phyloP scores from a whole-genome alignment of 768 basidiomycete genomes.

The Mycena vitilis region DNA sequence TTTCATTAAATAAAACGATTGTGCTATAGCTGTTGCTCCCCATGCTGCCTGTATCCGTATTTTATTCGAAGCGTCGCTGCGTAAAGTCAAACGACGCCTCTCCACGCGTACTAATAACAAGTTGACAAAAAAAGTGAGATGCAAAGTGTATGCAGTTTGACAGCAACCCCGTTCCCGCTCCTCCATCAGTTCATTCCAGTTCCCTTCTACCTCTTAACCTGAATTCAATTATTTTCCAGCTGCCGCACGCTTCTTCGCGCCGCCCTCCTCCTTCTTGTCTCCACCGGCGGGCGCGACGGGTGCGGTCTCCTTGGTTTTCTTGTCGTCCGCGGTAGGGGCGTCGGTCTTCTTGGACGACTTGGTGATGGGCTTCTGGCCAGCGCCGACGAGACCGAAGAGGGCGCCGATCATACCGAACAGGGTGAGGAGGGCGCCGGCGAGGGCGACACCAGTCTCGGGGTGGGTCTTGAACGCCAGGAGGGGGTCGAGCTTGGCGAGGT shows the following conservation, averaged over 20 bases:
- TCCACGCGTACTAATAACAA: slow-evolving; percentile 33
- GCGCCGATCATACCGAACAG: slow-evolving; percentile 88
- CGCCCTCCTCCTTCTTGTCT: slow-evolving; percentile 76
- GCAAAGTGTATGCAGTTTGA: slow-evolving; percentile 25
- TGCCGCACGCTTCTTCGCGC: slow-evolving; percentile 74
- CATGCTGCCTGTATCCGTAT: slow-evolving; percentile 34
- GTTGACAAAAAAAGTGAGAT: slow-evolving; percentile 35
- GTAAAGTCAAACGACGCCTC: slow-evolving; percentile 17
- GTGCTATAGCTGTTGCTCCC: background rate
- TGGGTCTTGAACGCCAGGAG: slow-evolving; percentile 86
- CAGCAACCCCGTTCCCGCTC: slow-evolving; percentile 27
- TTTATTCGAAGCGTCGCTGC: slow-evolving; percentile 29
- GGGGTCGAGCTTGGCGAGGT: slow-evolving; percentile 80
- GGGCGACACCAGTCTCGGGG: slow-evolving; percentile 86
- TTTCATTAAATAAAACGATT: background rate
- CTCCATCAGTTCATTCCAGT: slow-evolving; percentile 24
- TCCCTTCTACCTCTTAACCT: slow-evolving; percentile 8
- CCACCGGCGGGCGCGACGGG: slow-evolving; percentile 81
- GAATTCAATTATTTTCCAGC: slow-evolving; percentile 37
- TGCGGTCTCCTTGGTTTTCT: slow-evolving; percentile 71
- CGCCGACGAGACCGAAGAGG: slow-evolving; percentile 83
- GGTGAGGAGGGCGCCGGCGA: slow-evolving; percentile 79
- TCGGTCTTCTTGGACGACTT: slow-evolving; percentile 88
- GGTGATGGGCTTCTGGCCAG: slow-evolving; percentile 76
- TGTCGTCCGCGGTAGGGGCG: slow-evolving; percentile 69